Conservation (phyloP, 345 rosid species). For the Populus tremula region DNA sequence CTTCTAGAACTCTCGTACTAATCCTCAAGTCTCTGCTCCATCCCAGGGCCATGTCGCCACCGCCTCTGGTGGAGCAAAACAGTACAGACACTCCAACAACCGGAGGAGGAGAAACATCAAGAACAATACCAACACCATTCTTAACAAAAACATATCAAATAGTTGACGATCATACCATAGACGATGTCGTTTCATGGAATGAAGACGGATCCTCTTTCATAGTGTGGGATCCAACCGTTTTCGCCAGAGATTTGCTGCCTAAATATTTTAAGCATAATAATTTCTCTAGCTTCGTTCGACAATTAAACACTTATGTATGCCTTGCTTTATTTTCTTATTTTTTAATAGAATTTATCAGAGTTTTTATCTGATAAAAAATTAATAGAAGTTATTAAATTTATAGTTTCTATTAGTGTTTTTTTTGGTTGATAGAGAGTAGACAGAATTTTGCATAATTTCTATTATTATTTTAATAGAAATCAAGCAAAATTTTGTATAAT, state of each 20-base stretch:
- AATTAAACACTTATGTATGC: constrained; percentile 85
- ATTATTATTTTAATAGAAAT: no score
- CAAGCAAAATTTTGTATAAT: not conserved
- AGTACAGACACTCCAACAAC: constrained; percentile 19
- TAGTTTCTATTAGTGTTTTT: no score
- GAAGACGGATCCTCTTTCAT: constrained; percentile 80
- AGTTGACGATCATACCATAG: constrained; percentile 61
- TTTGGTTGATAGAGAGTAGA: no score
- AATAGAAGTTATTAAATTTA: no score
- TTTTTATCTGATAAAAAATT: no score
- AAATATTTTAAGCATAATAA: constrained; percentile 82
- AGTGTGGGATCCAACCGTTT: constrained; percentile 84
- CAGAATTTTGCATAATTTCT: no score
- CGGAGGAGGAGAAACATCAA: constrained; percentile 43
- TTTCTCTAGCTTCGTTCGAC: constrained; percentile 93
- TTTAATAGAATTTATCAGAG: no score
- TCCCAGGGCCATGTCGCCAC: constrained; percentile 22
- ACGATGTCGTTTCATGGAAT: constrained; percentile 88
- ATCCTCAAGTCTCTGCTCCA: no score
- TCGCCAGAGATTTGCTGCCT: constrained; percentile 86
- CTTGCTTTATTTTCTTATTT: not conserved
- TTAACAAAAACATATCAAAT: constrained; percentile 73
- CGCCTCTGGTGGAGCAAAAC: constrained; percentile 31
- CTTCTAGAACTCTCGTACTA: constrained; percentile 31
- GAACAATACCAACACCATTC: constrained; percentile 80